Base-by-base conservation (phyloP, 2,329 filamentous ascomycete genomes). In the Aquanectria penicillioides region DNA sequence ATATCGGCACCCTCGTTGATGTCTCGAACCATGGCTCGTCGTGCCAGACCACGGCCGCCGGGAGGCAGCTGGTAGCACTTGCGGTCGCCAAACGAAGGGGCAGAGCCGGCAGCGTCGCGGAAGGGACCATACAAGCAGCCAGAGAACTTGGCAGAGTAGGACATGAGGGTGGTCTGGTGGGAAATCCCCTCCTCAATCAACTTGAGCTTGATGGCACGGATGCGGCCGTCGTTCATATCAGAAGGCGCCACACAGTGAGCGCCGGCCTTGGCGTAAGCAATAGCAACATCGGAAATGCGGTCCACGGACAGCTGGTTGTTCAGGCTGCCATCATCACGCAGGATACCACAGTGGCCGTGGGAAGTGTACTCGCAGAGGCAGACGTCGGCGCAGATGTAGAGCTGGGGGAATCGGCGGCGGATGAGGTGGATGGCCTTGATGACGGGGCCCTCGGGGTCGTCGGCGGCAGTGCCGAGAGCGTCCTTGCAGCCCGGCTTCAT, bases 301-400 rank as follows among this genome's bases (percentile, higher is more conserved):
- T 98, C 94, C 8, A 98, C 93, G 3, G 93, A 97, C 41, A 97
- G 86, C 64, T 89, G 87, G 74, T 99, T 98, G 84, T 98, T 97
- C 59, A 99, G 84, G 62, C 88, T 91, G 62, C 93, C 93, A 74
- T 99, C 95, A 67, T 97, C 93, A 56, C 93, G 88, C 40, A 99
- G 84, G 69, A 99, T 97, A 50, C 95, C 95, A 74, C 95, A 99
- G 81, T 99, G 95, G 38, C 95, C 95, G 76, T 99, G 95, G 6
- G 92, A 95, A 1, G 95, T 99, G 80, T 99, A 99, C 79, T 99
- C 95, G 85, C 95, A 99, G 7, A 99, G 89, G 74, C 95, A 98
- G 57, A 99, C 95, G 74, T 99, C 95, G 59, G 90, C 88, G 66
- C 90, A 89, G 69, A 99, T 92, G 80, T 96, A 98, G 59, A 99